Percentiles rank a stretch among this genome's conserved stretches.
Evolutionary conservation across 2,329 filamentous ascomycete genomes (phyloP).

Genomic region (Colletotrichum melonis): DNA sequence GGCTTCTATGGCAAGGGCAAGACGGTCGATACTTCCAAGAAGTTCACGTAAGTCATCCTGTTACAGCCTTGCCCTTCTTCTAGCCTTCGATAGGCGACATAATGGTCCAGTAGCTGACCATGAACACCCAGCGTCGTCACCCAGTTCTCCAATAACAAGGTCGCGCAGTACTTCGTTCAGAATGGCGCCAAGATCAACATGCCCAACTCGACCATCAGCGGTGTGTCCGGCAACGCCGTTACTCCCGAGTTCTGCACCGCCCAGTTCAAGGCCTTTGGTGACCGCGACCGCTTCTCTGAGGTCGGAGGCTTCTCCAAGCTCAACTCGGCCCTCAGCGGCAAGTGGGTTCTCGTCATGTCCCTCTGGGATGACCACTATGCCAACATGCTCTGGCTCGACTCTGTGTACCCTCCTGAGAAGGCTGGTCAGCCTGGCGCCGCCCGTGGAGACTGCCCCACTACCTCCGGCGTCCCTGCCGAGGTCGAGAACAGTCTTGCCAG

Average conservation of each 20-base stretch:
- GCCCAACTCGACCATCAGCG: slow-evolving; percentile 47
- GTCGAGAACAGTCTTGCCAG: slow-evolving; percentile 37
- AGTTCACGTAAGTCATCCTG: slow-evolving; percentile 54
- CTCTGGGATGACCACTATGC: slow-evolving; percentile 66
- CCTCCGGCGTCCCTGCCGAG: slow-evolving; percentile 41
- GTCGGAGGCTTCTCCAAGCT: slow-evolving; percentile 68
- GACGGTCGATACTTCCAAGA: slow-evolving; percentile 66
- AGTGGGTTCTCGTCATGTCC: slow-evolving; percentile 74
- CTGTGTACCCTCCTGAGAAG: slow-evolving; percentile 60
- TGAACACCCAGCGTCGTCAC: slow-evolving; percentile 64
- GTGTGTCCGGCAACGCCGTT: slow-evolving; percentile 55
- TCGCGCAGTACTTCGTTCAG: slow-evolving; percentile 72
- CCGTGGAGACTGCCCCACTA: slow-evolving; percentile 40
- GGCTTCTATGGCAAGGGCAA: slow-evolving; percentile 69
- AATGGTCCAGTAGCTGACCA: background rate
- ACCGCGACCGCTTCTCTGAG: slow-evolving; percentile 60
- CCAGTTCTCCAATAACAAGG: slow-evolving; percentile 63
- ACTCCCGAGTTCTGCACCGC: slow-evolving; percentile 67
- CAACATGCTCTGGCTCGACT: slow-evolving; percentile 79
- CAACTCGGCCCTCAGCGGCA: slow-evolving; percentile 63
- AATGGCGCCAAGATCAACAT: slow-evolving; percentile 64
- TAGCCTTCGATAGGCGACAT: background rate
- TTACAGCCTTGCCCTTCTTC: background rate
- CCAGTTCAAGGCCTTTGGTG: slow-evolving; percentile 67
- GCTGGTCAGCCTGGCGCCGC: slow-evolving; percentile 39